Base-by-base conservation (phyloP, 2,329 filamentous ascomycete genomes). In the Colletotrichum sp. region DNA sequence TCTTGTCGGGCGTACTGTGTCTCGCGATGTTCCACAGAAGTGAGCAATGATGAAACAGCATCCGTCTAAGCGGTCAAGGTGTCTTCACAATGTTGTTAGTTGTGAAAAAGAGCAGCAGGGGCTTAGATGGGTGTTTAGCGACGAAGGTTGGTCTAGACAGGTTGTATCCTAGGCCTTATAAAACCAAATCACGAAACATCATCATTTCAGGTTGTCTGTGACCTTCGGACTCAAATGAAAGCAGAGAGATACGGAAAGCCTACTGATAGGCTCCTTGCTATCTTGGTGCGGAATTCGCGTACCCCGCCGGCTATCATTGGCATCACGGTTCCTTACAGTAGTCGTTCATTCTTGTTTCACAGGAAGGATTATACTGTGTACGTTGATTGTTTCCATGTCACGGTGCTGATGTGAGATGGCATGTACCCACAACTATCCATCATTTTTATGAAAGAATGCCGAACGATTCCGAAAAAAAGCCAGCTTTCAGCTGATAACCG, bases 361-460 rank as follows among this genome's bases (percentile, higher is more conserved):
- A 52, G n/a, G 10, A 22, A 52, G 43, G 2, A 52, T 22, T 2
- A n/a, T 22, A 52, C 18, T 4, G 13, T 8, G 43, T 22, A n/a
- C n/a, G 1, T 5, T 3, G n/a, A 22, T 22, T 22, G 0, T 48
- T 7, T 8, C 10, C 43, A 52, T n/a, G 18, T 12, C 43, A 22
- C 16, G 6, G n/a, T 48, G n/a, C 10, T 52, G 43, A 52, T 52
- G 43, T 52, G 2, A 52, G 43, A 52, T 6, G n/a, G 8, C 3
- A 0, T 6, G 3, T 5, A n/a, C 22, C n/a, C n/a, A 52, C 43
- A 4, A 0, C 0, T 6, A 48, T 3, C 3, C n/a, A 2, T 22
- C 2, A 22, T 13, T 52, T 7, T 2, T 0, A 3, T 7, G 43
- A 4, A 2, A 22, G 10, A 22, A 3, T 4, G 1, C 43, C 43